Conservation (phyloP, 768 basidiomycete species). For the Mycena venus region DNA sequence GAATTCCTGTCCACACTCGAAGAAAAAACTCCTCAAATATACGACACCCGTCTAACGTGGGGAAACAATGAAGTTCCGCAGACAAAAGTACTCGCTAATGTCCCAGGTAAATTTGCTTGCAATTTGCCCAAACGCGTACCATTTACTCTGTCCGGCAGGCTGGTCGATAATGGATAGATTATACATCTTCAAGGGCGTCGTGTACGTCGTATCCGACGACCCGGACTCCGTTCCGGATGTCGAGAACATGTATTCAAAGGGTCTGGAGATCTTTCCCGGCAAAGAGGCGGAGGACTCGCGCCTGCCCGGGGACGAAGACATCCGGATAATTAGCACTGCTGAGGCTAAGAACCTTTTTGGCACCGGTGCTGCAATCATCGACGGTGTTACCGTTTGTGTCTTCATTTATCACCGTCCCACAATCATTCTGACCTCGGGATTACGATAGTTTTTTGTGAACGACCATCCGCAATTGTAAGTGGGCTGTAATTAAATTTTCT, state of each 20-base stretch:
- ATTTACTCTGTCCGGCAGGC: conserved; percentile 15
- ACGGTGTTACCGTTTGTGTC: conserved; percentile 76
- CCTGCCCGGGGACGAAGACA: conserved; percentile 64
- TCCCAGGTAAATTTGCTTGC: conserved; percentile 66
- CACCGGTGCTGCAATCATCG: conserved; percentile 76
- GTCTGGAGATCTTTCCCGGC: conserved; percentile 59
- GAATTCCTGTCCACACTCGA: conserved; percentile 23
- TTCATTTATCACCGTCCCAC: background rate
- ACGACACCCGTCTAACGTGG: conserved; percentile 56
- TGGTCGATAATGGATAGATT: conserved; percentile 25
- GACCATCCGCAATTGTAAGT: conserved; percentile 89
- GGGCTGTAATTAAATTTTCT: background rate
- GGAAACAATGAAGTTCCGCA: conserved; percentile 55
- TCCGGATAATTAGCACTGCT: conserved; percentile 78
- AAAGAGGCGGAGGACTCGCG: conserved; percentile 59
- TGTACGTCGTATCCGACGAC: conserved; percentile 27
- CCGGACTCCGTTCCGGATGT: conserved; percentile 52
- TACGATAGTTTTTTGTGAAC: conserved; percentile 80
- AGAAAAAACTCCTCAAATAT: conserved; percentile 24
- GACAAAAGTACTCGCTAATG: conserved; percentile 82
- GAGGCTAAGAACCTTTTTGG: conserved; percentile 82
- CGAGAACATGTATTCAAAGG: conserved; percentile 65
- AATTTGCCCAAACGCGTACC: background rate
- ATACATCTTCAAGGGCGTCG: conserved; percentile 30
- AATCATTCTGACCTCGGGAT: background rate